phyloP scores from a whole-genome alignment of 1,284 basidiomycete genomes.

The Apiotrichum domesticum region DNA sequence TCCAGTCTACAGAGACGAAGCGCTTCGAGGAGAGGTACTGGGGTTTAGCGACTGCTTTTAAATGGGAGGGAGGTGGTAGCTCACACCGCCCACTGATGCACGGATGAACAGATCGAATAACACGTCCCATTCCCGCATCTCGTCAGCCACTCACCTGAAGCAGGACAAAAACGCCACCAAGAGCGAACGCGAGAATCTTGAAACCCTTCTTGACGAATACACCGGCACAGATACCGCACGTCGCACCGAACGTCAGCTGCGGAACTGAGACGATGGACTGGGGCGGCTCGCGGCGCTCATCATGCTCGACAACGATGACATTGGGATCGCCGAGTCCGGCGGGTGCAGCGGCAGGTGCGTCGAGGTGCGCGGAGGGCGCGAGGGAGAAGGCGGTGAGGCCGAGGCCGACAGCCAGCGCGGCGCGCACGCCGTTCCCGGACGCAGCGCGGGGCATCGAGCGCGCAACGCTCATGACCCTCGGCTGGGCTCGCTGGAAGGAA shows the following conservation, averaged over 20 bases:
- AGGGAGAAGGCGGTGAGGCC: conserved; percentile 26
- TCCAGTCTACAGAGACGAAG: conserved; percentile 76
- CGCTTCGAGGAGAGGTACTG: conserved; percentile 70
- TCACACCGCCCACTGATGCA: too few relatives aligned
- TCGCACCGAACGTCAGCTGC: conserved; percentile 80
- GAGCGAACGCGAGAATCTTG: conserved; percentile 69
- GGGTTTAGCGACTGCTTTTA: neutral
- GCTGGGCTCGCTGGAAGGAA: neutral
- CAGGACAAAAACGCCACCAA: conserved; percentile 79
- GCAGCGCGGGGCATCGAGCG: conserved; percentile 5
- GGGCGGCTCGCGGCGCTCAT: neutral
- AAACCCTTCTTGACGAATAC: conserved; percentile 92
- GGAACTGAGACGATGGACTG: conserved; percentile 60
- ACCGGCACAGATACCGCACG: conserved; percentile 80
- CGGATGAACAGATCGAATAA: too few relatives aligned
- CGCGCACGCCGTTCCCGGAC: neutral
- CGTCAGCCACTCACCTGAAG: conserved; percentile 61
- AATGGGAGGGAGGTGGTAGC: too few relatives aligned
- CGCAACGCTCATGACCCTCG: neutral
- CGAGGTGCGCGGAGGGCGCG: conserved; percentile 5
- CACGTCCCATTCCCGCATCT: neutral
- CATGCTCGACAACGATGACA: neutral
- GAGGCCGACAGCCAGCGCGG: conserved; percentile 28
- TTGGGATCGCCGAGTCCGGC: neutral
- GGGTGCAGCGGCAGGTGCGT: conserved; percentile 6